Evolutionary conservation across 2,329 filamentous ascomycete species (phyloP).

Genomic region (Aspergillus luchuensis): DNA sequence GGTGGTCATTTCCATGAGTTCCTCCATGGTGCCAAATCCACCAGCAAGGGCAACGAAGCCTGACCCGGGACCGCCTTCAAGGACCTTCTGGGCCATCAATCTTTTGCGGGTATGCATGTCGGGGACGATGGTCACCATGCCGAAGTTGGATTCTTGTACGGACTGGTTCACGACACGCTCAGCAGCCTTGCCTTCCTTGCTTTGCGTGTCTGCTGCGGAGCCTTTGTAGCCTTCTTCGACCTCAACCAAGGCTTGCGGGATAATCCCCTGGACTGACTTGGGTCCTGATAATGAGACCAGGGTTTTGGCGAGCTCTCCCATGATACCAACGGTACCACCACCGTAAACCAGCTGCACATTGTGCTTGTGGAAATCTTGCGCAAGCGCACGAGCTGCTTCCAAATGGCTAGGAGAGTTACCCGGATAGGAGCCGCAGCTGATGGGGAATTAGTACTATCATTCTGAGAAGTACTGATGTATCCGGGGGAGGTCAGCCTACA

Average conservation of each 20-base stretch:
- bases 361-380: constrained; percentile 69
- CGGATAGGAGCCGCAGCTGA: constrained; percentile 75
- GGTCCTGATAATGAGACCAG: constrained; percentile 83
- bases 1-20: constrained; percentile 87
- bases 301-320: constrained; percentile 89
- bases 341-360: constrained; percentile 89
- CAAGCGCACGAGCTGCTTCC: constrained; percentile 75
- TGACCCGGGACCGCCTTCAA: constrained; percentile 75
- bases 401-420: constrained; percentile 75
- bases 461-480: background rate
- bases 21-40: constrained; percentile 93
- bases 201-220: constrained; percentile 36
- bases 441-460: background rate
- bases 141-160: constrained; percentile 59
- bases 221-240: constrained; percentile 59
- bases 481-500: constrained; percentile 52
- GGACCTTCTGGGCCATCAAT: constrained; percentile 87
- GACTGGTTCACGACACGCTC: constrained; percentile 63
- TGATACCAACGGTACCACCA: constrained; percentile 89
- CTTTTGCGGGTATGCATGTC: constrained; percentile 98
- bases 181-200: constrained; percentile 46
- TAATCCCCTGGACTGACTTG: constrained; percentile 84
- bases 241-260: constrained; percentile 79
- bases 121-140: constrained; percentile 80
- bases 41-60: constrained; percentile 89